Conservation (phyloP, 2,329 filamentous ascomycete genomes). For the Zymoseptoria pseudotritici region DNA sequence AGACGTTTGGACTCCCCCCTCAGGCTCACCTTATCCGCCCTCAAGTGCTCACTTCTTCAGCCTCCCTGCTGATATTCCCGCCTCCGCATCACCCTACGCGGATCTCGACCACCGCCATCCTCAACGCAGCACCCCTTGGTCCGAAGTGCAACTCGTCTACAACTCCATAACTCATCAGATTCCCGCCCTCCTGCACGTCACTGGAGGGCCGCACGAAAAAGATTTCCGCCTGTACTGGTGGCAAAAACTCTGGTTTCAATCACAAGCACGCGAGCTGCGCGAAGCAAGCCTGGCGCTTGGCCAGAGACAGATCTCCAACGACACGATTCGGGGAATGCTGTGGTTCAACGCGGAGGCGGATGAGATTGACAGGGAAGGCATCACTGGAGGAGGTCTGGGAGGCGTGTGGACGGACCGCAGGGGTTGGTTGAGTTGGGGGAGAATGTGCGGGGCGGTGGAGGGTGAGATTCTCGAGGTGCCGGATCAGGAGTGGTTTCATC, state of each 20-base stretch:
- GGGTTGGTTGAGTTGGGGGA: slow-evolving; percentile 24
- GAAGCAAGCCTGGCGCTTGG: slow-evolving; percentile 12
- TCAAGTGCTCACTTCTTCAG: slow-evolving; percentile 12
- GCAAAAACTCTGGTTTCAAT: slow-evolving; percentile 27
- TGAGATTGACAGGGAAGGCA: slow-evolving; percentile 15
- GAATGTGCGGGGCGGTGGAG: slow-evolving; percentile 6
- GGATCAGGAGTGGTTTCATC: slow-evolving; percentile 14
- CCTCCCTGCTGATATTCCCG: slow-evolving; percentile 17
- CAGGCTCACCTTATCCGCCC: background rate
- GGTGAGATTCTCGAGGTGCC: slow-evolving; percentile 10
- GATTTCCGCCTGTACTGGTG: slow-evolving; percentile 24
- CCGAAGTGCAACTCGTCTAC: slow-evolving; percentile 19
- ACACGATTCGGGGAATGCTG: slow-evolving; percentile 17
- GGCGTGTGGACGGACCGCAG: slow-evolving; percentile 26
- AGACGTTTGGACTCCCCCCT: slow-evolving; percentile 17
- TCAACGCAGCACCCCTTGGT: slow-evolving; percentile 12
- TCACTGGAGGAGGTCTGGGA: slow-evolving; percentile 10
- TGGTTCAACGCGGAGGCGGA: slow-evolving; percentile 22
- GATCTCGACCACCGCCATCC: slow-evolving; percentile 6
- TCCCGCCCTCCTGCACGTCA: slow-evolving; percentile 24
- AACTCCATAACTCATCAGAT: slow-evolving; percentile 24
- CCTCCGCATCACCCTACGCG: slow-evolving; percentile 20
- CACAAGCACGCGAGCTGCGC: slow-evolving; percentile 17
- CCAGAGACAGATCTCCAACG: slow-evolving; percentile 12
- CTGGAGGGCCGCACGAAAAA: slow-evolving; percentile 22